These are phyloP conservation scores for Coniella lustricola DNA, from an alignment of 2,329 filamentous ascomycete genomes.

Conservation along the genomic window DNA sequence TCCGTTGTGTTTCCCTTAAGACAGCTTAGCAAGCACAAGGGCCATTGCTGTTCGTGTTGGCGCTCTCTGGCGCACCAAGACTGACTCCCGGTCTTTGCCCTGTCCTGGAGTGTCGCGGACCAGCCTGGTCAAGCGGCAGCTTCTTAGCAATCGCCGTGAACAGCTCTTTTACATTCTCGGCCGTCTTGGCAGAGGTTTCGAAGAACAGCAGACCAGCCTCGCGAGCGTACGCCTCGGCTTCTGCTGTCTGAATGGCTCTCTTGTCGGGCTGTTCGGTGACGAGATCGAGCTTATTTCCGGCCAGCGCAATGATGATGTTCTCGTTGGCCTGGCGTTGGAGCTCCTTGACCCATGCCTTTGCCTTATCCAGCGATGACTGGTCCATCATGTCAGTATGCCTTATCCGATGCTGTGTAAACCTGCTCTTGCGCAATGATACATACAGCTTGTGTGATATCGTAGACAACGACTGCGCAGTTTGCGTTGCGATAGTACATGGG, in stretches of 20 bases:
- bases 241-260: constrained; percentile 79
- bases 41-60: constrained; percentile 50
- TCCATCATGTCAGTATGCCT: constrained; percentile 19
- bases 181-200: constrained; percentile 95
- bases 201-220: constrained; percentile 96
- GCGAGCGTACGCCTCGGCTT: constrained; percentile 90
- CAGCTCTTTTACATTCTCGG: constrained; percentile 89
- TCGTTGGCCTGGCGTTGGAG: constrained; percentile 98
- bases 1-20: too few relatives aligned
- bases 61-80: constrained; percentile 45
- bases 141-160: constrained; percentile 99
- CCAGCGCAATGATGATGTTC: constrained; percentile 97
- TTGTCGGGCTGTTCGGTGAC: constrained; percentile 93
- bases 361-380: constrained; percentile 94
- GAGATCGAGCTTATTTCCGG: constrained; percentile 95
- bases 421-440: constrained; percentile 26
- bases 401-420: too few relatives aligned
- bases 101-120: constrained; percentile 75
- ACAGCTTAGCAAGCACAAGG: constrained; percentile 47
- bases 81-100: constrained; percentile 54
- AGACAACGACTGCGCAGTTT: constrained; percentile 98
- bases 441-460: constrained; percentile 99
- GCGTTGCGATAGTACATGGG: constrained; percentile 99
- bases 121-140: constrained; percentile 89
- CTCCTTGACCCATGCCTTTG: constrained; percentile 98